Evolutionary conservation across 306 rosid species (phyloP), one percentile per base, ranked within the genome.

Genomic region (Luffa acutangula): DNA sequence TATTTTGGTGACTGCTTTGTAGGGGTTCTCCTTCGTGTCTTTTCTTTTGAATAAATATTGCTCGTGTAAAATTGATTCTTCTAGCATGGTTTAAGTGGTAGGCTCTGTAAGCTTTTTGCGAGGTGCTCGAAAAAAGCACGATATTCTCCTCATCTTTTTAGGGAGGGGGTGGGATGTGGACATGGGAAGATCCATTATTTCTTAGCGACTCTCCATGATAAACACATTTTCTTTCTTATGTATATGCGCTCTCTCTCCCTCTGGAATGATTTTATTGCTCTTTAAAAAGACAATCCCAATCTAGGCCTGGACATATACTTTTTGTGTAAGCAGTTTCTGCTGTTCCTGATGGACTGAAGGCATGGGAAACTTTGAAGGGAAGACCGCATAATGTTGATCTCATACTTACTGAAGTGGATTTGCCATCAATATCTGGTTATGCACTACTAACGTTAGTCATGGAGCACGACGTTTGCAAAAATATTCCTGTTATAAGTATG

Each of bases 401-500:
- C 49, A 84, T 91, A 75, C 80, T 93, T 66, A 91, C 97, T 4
- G 97, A 93, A 82, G 85, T 88, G 75, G 93, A 93, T 34, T 80
- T 93, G 86, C 97, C 97, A 17, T 80, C 88, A 45, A 88, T 91
- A 81, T 93, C 96, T 36, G 93, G 97, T 80, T 88, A 86, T 78
- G 88, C 90, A 17, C 96, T 93, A 53, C 96, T 91, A 75, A 78
- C 86, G 67, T 79, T 91, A 78, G 84, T 88, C 43, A 93, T 87
- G 96, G 96, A 91, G 83, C 92, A 90, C 76, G 90, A 89, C 60
- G 53, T 87, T 59, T 91, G 96, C 87, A 90, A 81, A 83, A 84
- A 81, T 60, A 88, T 93, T 81, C 97, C 96, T 14, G 89, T 93
- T 78, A 93, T 90, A 87, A 90, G 97, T 93, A 89, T 46, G 89